Evolutionary conservation across 352 stramenopile species (phyloP).

Genomic region (Phytophthora chlamydospora): DNA sequence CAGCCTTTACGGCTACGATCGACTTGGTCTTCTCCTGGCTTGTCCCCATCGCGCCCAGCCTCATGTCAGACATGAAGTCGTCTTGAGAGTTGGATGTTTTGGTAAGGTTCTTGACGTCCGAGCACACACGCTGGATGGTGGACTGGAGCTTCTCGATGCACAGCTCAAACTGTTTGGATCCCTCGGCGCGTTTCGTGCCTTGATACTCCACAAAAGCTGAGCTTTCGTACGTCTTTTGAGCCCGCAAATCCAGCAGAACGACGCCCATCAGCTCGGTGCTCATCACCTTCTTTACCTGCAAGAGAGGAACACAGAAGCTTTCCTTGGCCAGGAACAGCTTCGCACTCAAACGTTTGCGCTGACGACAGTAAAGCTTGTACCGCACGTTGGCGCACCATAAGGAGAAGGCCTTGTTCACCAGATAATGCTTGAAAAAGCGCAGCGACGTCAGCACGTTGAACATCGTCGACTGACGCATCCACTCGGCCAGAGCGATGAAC

Average conservation of each 20-base stretch:
- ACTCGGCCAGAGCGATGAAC: conserved; percentile 93
- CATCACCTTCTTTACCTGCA: conserved; percentile 92
- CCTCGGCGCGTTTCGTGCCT: conserved; percentile 81
- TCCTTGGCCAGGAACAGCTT: conserved; percentile 91
- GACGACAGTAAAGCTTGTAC: conserved; percentile 90
- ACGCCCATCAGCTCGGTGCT: conserved; percentile 85
- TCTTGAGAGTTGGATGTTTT: conserved; percentile 65
- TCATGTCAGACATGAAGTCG: conserved; percentile 61
- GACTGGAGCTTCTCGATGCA: conserved; percentile 92
- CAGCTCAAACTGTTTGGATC: conserved; percentile 90
- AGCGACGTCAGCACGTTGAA: conserved; percentile 96
- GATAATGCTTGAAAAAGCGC: conserved; percentile 94
- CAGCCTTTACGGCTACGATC: conserved; percentile 93
- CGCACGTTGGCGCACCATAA: conserved; percentile 90
- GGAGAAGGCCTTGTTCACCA: conserved; percentile 92
- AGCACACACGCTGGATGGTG: conserved; percentile 90
- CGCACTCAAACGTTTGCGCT: conserved; percentile 84
- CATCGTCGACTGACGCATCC: conserved; percentile 94
- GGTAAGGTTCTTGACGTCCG: conserved; percentile 91
- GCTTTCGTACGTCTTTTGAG: conserved; percentile 92
- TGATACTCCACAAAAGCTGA: conserved; percentile 92
- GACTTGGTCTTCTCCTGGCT: conserved; percentile 90
- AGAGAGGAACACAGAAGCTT: conserved; percentile 87
- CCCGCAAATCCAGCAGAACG: conserved; percentile 78
- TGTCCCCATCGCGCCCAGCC: conserved; percentile 27